phyloP scores from a whole-genome alignment of 768 basidiomycete species.

The Heimioporus sp. region DNA sequence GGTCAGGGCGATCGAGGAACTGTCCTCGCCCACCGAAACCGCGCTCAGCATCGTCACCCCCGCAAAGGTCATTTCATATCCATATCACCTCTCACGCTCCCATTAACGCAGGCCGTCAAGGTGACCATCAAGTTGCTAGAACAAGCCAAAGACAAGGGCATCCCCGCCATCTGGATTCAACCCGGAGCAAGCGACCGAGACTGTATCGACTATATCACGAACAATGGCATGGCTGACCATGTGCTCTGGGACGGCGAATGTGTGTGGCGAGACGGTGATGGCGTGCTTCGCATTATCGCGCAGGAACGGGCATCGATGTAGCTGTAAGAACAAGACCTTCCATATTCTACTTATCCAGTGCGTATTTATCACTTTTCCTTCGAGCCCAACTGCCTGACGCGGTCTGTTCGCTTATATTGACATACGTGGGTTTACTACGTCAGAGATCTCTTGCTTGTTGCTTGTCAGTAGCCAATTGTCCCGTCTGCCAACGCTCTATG shows the following conservation, averaged over 20 bases:
- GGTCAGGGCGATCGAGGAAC: conserved; percentile 51
- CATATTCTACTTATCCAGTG: not conserved
- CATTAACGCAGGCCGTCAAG: conserved; percentile 34
- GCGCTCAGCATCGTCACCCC: conserved; percentile 80
- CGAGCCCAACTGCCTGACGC: not conserved
- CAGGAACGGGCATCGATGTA: conserved; percentile 25
- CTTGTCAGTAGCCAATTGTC: too few species aligned
- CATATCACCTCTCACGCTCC: not conserved
- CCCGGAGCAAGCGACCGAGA: conserved; percentile 76
- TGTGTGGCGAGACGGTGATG: conserved; percentile 75
- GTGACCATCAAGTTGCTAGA: conserved; percentile 67
- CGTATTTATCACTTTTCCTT: not conserved
- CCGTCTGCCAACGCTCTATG: too few species aligned
- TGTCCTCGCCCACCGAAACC: conserved; percentile 61
- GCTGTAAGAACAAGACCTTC: not conserved
- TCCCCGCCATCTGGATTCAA: conserved; percentile 87
- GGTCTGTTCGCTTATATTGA: not conserved
- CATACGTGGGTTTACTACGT: too few species aligned
- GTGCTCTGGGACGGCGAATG: conserved; percentile 86
- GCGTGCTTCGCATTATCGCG: conserved; percentile 31
- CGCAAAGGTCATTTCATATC: conserved; percentile 48
- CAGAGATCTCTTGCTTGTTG: too few species aligned
- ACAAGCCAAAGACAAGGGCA: conserved; percentile 62
- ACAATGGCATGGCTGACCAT: conserved; percentile 58
- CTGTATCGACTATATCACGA: conserved; percentile 63